Evolutionary conservation across 805 yeast species (phyloP), one percentile per base, ranked within the genome.

Genomic region (Lipomyces kockii): DNA sequence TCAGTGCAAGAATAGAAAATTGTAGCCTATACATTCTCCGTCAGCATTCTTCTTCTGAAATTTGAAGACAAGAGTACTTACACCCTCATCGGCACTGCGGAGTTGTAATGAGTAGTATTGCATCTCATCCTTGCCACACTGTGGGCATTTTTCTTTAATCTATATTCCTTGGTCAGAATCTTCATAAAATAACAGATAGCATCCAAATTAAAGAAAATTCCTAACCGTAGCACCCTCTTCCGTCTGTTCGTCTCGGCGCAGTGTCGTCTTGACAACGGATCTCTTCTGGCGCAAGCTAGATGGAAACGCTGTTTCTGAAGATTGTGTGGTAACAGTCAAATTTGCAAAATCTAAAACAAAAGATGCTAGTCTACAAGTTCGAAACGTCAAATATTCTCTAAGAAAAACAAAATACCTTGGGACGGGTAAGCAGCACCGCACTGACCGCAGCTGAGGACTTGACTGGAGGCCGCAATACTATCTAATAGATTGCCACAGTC

Each of bases 81-180:
- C 83, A 84, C 99, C 99, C 84, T 95, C 99, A 84, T 95, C 99
- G 0, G 99, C 99, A 63, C 97, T 90, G 81, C 99, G 88, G 74
- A 95, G 84, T 80, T 95, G 99, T 73, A 95, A 83, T 3, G 99
- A 95, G 77, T 95, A 98, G 78, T 94, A 95, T 78, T 89, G 93
- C 99, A 96, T 96, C 80, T 95, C 98, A 76, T 95, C 98, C 80
- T 93, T 86, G 60, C 97, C 97, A 86, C 99, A 95, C 79, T 93
- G 87, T n/a, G 98, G 98, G 83, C 99, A 95, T 77, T 90, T 93
- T 79, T 95, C 99, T 78, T 93, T 90, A 78, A 95, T 95, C 78
- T 76, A 58, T n/a, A 59, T 12, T 17, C 67, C 8, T 37, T 43
- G 25, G 20, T 43, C 22, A 43, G 49, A 8, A n/a, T 17, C 0